Evolutionary conservation across 495 filamentous ascomycete genomes (phyloP).

Genomic region (Schizothecium vesticola): DNA sequence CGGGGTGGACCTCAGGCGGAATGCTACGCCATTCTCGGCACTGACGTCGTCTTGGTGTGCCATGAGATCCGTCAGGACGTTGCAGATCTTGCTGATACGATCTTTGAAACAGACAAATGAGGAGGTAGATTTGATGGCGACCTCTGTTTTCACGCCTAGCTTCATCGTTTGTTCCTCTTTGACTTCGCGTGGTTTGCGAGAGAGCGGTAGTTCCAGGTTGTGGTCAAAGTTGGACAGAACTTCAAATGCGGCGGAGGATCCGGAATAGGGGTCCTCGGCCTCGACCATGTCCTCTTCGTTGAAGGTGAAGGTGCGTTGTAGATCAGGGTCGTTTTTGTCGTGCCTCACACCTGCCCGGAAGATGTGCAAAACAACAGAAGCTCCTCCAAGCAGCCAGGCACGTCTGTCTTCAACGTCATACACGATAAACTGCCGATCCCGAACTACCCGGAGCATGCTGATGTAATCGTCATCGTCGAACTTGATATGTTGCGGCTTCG

Average conservation of each 20-base stretch:
- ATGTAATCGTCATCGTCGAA: not conserved
- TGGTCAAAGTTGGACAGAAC: too few species aligned
- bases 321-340: not conserved
- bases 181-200: too few species aligned
- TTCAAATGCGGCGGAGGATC: too few species aligned
- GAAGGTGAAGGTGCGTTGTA: not conserved
- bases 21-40: not conserved
- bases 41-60: not conserved
- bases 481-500: not conserved
- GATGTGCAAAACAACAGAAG: conserved; percentile 1
- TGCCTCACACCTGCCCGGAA: not conserved
- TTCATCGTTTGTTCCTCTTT: too few species aligned
- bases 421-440: not conserved
- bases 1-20: not conserved
- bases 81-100: not conserved
- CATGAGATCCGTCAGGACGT: not conserved
- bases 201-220: too few species aligned
- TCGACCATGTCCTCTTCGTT: not conserved
- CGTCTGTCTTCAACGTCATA: conserved; percentile 1
- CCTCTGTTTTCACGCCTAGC: not conserved
- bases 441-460: not conserved
- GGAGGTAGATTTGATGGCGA: not conserved
- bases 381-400: conserved; percentile 3
- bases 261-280: too few species aligned
- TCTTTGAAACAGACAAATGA: not conserved